Evolutionary conservation across 371 early-diverging fungal species (phyloP), one percentile per base, ranked within the genome.

Genomic region (Mortierella sp.): DNA sequence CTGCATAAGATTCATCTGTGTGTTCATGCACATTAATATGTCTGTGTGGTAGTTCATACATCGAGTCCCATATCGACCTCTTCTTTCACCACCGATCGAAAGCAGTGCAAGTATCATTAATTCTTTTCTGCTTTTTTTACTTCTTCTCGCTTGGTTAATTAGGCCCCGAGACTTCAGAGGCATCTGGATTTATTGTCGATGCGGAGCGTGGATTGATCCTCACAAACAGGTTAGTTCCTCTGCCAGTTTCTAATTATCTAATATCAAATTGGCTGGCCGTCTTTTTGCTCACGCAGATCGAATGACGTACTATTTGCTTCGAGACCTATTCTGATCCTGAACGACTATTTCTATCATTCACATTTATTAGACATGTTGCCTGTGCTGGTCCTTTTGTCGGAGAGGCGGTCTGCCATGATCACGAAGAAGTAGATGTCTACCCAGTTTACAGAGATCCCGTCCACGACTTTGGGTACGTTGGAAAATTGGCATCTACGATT

Each of bases 171-270:
- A 84, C 84, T 0, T 84, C 86, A 53, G 87, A 87, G 67, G 98
- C 99, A 7, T 93, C 98, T 19, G 99, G 99, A 37, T 98, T 98
- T 79, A 95, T 99, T 39, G 98, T 99, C 1, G 98, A 99, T 81
- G 95, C 94, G 16, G 85, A 91, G 74, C 89, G 89, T 9, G 99
- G 97, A 44, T 88, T 97, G 64, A 95, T 98, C 58, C 88, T 98
- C 55, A 95, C 98, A 7, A 98, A 98, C 81, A 89, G 86, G 86
- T 83, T 16, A 65, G 52, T 39, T 50, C 50, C 31, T 65, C 26
- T 48, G 53, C n/a, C 52, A 22, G 22, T 47, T 44, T n/a, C 37
- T 39, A 66, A 16, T 41, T n/a, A n/a, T n/a, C n/a, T n/a, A n/a
- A n/a, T n/a, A n/a, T n/a, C n/a, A n/a, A n/a, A n/a, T n/a, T n/a